A percentile compares a stretch with the other conserved stretches of the same genome.
Evolutionary conservation across 2,329 filamentous ascomycete species (phyloP).

Genomic region (Neocatenulostroma microsporum): DNA sequence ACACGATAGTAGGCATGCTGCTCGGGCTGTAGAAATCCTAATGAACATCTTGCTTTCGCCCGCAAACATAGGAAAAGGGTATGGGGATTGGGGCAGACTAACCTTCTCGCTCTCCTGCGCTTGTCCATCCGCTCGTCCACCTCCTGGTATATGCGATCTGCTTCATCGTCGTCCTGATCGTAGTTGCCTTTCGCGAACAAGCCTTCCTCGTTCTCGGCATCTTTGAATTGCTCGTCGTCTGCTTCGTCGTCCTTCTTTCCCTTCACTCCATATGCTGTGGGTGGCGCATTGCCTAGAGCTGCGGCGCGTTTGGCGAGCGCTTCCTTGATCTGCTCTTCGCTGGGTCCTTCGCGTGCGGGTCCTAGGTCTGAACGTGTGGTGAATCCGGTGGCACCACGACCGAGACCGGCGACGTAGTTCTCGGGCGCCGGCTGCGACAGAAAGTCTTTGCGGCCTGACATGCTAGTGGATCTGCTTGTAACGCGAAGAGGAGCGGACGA

Average conservation of each 20-base stretch:
- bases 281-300: slow-evolving; percentile 64
- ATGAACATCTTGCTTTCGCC: slow-evolving; percentile 23
- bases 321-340: slow-evolving; percentile 97
- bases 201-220: slow-evolving; percentile 94
- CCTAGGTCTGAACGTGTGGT: slow-evolving; percentile 95
- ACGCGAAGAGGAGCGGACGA: no score
- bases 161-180: slow-evolving; percentile 96
- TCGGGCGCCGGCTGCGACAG: slow-evolving; percentile 65
- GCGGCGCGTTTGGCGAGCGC: slow-evolving; percentile 89
- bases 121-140: slow-evolving; percentile 97
- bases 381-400: slow-evolving; percentile 95
- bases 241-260: slow-evolving; percentile 65
- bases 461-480: no score
- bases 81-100: slow-evolving; percentile 41
- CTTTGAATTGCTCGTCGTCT: slow-evolving; percentile 77
- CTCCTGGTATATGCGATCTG: slow-evolving; percentile 88
- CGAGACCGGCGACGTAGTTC: slow-evolving; percentile 79
- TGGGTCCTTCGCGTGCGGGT: slow-evolving; percentile 88
- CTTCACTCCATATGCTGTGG: slow-evolving; percentile 62
- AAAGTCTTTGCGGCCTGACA: slow-evolving; percentile 72
- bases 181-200: slow-evolving; percentile 93
- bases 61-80: slow-evolving; percentile 1
- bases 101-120: slow-evolving; percentile 78
- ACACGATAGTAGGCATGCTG: slow-evolving; percentile 68
- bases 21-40: slow-evolving; percentile 41